Evolutionary conservation across 805 yeast genomes (phyloP).

Genomic region (Blastobotrys terrestris): DNA sequence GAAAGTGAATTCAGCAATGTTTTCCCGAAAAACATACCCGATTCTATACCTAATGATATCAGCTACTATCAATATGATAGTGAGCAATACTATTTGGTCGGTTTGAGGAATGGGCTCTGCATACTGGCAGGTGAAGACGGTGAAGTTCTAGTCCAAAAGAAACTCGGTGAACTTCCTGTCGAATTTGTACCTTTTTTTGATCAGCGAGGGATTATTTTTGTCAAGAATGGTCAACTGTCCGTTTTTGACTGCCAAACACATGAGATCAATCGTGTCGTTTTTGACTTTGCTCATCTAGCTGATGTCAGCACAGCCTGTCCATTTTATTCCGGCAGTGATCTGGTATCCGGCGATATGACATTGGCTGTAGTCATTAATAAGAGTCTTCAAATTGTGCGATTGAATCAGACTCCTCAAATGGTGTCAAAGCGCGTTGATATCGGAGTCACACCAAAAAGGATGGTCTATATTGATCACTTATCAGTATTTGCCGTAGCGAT

Average conservation of each 20-base stretch:
- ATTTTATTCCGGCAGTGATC: not conserved
- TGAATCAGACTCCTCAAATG: constrained; percentile 5
- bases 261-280: not conserved
- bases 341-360: not conserved
- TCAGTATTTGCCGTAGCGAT: constrained; percentile 13
- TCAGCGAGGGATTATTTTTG: not conserved
- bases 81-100: not conserved
- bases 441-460: constrained; percentile 14
- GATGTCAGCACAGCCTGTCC: not conserved
- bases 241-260: not conserved
- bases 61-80: not conserved
- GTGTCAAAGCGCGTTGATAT: not conserved
- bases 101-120: not conserved
- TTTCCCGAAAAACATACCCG: not conserved
- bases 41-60: constrained; percentile 1
- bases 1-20: not conserved
- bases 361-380: constrained; percentile 10
- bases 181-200: not conserved
- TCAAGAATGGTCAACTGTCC: not conserved
- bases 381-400: constrained; percentile 7
- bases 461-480: constrained; percentile 13
- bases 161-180: constrained; percentile 1
- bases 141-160: not conserved
- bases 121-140: not conserved
- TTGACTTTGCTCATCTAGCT: not conserved